Evolutionary conservation across 305 asterid species (phyloP).

Genomic region (Fraxinus albicans): DNA sequence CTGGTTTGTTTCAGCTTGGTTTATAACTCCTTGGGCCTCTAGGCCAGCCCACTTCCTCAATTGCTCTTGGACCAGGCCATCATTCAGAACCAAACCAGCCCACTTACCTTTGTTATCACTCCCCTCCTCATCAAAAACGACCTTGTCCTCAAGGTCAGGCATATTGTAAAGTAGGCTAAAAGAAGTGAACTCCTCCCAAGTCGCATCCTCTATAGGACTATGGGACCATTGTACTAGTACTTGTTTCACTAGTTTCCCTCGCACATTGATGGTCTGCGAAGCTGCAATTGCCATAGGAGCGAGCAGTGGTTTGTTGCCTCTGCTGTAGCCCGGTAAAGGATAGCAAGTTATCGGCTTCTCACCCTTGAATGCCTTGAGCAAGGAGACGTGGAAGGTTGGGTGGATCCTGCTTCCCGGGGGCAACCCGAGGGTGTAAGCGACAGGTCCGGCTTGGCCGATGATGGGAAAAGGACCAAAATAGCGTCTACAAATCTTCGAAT

Average conservation of each 20-base stretch:
- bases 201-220: not conserved
- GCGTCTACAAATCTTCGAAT: too few species aligned
- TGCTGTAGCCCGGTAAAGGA: not conserved
- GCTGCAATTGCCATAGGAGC: not conserved
- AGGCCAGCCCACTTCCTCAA: too few species aligned
- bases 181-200: not conserved
- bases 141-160: conserved; percentile 7
- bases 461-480: too few species aligned
- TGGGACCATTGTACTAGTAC: not conserved
- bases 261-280: not conserved
- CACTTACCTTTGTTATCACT: not conserved
- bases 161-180: not conserved
- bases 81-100: too few species aligned
- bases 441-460: not conserved
- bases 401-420: not conserved
- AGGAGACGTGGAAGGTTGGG: not conserved
- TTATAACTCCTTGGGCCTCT: too few species aligned
- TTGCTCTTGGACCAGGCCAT: too few species aligned
- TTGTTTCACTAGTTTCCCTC: not conserved
- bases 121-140: not conserved
- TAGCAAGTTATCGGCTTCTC: not conserved
- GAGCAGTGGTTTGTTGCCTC: not conserved
- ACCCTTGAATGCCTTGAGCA: not conserved
- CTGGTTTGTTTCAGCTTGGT: too few species aligned
- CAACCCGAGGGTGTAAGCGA: not conserved